phyloP scores from a whole-genome alignment of 129 eudicot species.

The Sambucus nigra region DNA sequence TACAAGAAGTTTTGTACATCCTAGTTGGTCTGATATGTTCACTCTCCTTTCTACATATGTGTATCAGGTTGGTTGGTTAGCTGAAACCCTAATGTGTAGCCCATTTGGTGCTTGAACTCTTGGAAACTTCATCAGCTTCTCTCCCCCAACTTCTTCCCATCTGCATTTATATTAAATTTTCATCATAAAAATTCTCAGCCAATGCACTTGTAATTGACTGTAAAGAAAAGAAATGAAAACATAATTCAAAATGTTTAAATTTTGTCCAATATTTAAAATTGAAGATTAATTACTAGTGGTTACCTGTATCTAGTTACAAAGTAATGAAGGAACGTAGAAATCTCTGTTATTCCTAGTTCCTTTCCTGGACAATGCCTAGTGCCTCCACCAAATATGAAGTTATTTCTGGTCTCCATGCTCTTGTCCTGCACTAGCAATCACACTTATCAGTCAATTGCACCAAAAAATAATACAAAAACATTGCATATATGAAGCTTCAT shows the following conservation, averaged over 20 bases:
- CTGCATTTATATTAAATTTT: conserved; percentile 20
- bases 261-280: no score
- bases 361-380: conserved; percentile 55
- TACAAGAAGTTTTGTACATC: no score
- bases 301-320: conserved; percentile 59
- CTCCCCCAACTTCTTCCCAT: conserved; percentile 94
- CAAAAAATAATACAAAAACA: background rate
- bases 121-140: conserved; percentile 79
- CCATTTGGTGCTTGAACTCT: conserved; percentile 99
- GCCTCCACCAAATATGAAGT: conserved; percentile 57
- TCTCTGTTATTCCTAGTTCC: conserved; percentile 35
- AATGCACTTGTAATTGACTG: no score
- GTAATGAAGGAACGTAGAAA: conserved; percentile 58
- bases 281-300: no score
- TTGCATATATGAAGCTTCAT: background rate
- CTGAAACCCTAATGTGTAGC: conserved; percentile 67
- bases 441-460: background rate
- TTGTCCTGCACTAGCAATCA: conserved; percentile 28
- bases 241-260: no score
- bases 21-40: conserved; percentile 21
- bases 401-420: conserved; percentile 40
- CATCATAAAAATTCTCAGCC: no score
- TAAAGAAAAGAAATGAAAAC: background rate
- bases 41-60: conserved; percentile 31
- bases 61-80: conserved; percentile 17